These are phyloP conservation scores for Leccinum olivaceopallidum DNA, from an alignment of 768 basidiomycete genomes.

Conservation along the genomic window DNA sequence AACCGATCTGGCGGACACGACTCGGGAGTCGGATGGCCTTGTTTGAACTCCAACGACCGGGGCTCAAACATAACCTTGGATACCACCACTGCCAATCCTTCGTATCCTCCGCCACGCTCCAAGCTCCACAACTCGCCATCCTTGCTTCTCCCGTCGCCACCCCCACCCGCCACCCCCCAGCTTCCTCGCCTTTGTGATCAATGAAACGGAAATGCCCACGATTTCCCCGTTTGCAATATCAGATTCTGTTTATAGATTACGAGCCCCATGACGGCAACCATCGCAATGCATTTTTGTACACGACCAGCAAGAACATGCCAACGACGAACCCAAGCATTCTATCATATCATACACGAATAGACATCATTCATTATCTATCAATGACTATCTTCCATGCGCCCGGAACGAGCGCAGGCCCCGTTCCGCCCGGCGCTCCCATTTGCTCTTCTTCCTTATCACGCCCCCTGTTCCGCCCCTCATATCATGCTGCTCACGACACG, in stretches of 20 bases:
- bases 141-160: conserved; percentile 12
- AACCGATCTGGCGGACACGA: conserved; percentile 6
- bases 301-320: conserved; percentile 14
- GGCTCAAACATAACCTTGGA: not conserved
- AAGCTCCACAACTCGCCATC: conserved; percentile 7
- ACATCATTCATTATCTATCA: conserved; percentile 16
- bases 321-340: conserved; percentile 24
- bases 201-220: not conserved
- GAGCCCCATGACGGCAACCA: conserved; percentile 21
- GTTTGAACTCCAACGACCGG: not conserved
- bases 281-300: conserved; percentile 30
- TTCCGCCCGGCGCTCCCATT: conserved; percentile 1
- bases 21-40: not conserved
- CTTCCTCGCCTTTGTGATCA: conserved; percentile 10
- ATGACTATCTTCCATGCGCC: not conserved
- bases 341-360: conserved; percentile 13
- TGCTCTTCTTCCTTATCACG: not conserved
- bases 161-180: conserved; percentile 6
- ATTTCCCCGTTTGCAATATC: conserved; percentile 1
- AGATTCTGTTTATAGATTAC: conserved; percentile 19
- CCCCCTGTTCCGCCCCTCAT: conserved; percentile 7
- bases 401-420: conserved; percentile 13
- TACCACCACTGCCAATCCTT: conserved; percentile 12
- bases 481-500: conserved; percentile 20
- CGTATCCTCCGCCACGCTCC: conserved; percentile 7